phyloP scores from a whole-genome alignment of 306 rosid genomes.

The Castanea sativa region DNA sequence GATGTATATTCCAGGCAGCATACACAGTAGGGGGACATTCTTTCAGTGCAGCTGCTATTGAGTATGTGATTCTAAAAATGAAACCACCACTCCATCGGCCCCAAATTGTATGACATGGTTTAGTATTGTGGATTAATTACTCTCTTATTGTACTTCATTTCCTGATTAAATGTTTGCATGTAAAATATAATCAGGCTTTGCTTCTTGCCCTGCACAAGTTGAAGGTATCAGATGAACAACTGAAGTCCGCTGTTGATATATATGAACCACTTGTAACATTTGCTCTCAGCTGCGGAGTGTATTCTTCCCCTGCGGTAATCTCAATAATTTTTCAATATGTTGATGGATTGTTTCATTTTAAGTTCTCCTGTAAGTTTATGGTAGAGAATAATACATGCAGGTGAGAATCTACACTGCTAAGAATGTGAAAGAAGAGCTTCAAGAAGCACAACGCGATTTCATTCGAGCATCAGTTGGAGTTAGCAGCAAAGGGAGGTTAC shows the following conservation, averaged over 20 bases:
- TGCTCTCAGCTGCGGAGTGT: slow-evolving; percentile 65
- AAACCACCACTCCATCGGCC: slow-evolving; percentile 80
- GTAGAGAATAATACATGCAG: slow-evolving; percentile 31
- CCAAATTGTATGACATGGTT: slow-evolving; percentile 52
- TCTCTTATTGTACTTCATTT: slow-evolving; percentile 8
- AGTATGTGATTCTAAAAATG: slow-evolving; percentile 62
- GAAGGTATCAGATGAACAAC: slow-evolving; percentile 64
- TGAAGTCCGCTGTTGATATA: slow-evolving; percentile 41
- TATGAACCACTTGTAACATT: slow-evolving; percentile 59
- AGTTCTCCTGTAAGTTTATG: neutral
- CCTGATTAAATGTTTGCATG: slow-evolving; percentile 16
- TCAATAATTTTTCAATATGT: neutral
- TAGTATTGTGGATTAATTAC: neutral
- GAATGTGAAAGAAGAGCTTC: slow-evolving; percentile 58
- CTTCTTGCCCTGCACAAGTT: slow-evolving; percentile 79
- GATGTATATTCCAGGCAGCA: slow-evolving; percentile 46
- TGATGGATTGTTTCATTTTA: neutral
- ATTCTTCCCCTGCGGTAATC: slow-evolving; percentile 78
- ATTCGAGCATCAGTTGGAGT: slow-evolving; percentile 69
- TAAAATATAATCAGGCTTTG: slow-evolving; percentile 49
- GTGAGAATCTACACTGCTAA: slow-evolving; percentile 55
- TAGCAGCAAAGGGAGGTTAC: slow-evolving; percentile 62
- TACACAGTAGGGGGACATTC: slow-evolving; percentile 75
- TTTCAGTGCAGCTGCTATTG: slow-evolving; percentile 66
- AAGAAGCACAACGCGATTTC: slow-evolving; percentile 63